Base-by-base conservation (phyloP, 2,329 filamentous ascomycete species). In the Pseudogymnoascus sp. region DNA sequence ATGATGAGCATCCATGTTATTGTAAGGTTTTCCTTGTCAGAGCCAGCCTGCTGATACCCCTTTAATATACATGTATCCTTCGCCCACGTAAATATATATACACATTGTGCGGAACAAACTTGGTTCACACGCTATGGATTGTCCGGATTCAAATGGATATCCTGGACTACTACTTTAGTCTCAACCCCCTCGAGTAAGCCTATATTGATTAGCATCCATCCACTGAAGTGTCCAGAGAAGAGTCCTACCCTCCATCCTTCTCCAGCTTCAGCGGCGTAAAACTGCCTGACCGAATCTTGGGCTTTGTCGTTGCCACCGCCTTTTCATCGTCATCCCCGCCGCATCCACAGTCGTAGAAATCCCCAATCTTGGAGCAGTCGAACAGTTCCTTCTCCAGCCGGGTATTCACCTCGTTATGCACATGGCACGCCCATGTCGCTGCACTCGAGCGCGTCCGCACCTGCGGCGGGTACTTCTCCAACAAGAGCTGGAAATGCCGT, bases 271-370 rank as follows among this genome's bases (percentile, higher is more conserved):
- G 66, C 44, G 68, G 69, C 34, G 69, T 77, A 71, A 67, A 72
- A 36, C 60, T 70, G 40, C 68, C 69, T 50, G 72, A 71, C 21
- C 67, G 71, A 36, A 69, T 70, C 62, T 70, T 70, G 25, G 59
- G 67, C 68, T 73, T 60, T 66, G 67, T 1, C 69, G 71, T 59
- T 69, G 67, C 64, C 71, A 70, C 64, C 70, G 75, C 78, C 66
- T 65, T 64, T 44, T 80, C 77, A 69, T 79, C 78, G 16, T 80
- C 79, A 65, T 86, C 84, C n/a, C 88, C 86, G 12, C 84, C 86
- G 70, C 87, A 89, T 0, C 87, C 87, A 70, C 87, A 89, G 71
- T 89, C 86, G 74, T 89, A 89, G 71, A 87, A 87, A 69, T 89
- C 86, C 14, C 86, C 86, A 70, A 89, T 86, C 31, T 85, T 83